A percentile compares a stretch with the other conserved stretches of the same genome.
Conservation (phyloP, 1,139 yeast genomes). For the Nakaseomyces delphensis region DNA sequence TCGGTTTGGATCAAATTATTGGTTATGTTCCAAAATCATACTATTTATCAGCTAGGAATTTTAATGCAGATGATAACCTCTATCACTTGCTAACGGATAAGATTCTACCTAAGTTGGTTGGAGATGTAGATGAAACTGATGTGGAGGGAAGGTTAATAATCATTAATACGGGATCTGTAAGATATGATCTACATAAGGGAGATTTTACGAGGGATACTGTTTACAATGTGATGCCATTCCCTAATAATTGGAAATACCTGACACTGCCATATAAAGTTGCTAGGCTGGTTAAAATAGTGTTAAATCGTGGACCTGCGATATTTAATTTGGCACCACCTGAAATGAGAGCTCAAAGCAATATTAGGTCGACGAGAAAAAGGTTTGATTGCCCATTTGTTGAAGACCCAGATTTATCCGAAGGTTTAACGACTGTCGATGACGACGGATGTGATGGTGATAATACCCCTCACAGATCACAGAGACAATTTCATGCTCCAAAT, state of each 20-base stretch:
- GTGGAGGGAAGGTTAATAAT: slow-evolving; percentile 43
- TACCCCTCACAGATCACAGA: slow-evolving; percentile 61
- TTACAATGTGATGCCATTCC: slow-evolving; percentile 79
- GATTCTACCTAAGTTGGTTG: slow-evolving; percentile 52
- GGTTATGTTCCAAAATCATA: slow-evolving; percentile 64
- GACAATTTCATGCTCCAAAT: slow-evolving; percentile 58
- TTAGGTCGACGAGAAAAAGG: neutral
- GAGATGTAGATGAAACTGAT: slow-evolving; percentile 13
- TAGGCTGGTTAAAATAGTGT: slow-evolving; percentile 21
- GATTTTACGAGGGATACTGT: slow-evolving; percentile 74
- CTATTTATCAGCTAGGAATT: slow-evolving; percentile 61
- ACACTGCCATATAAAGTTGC: slow-evolving; percentile 31
- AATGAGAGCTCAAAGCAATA: neutral
- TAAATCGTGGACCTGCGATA: slow-evolving; percentile 25
- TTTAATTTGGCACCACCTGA: slow-evolving; percentile 18
- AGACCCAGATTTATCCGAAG: slow-evolving; percentile 33
- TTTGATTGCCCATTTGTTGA: slow-evolving; percentile 26
- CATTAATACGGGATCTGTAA: slow-evolving; percentile 79
- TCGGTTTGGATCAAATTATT: slow-evolving; percentile 47
- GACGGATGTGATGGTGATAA: slow-evolving; percentile 84
- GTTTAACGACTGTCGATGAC: slow-evolving; percentile 79
- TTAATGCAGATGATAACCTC: slow-evolving; percentile 50
- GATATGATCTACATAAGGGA: slow-evolving; percentile 85
- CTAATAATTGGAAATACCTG: slow-evolving; percentile 56
- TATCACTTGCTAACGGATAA: slow-evolving; percentile 50